Evolutionary conservation across 139 green algal genomes (phyloP).

Genomic region (Limnomonas spitsbergensis): DNA sequence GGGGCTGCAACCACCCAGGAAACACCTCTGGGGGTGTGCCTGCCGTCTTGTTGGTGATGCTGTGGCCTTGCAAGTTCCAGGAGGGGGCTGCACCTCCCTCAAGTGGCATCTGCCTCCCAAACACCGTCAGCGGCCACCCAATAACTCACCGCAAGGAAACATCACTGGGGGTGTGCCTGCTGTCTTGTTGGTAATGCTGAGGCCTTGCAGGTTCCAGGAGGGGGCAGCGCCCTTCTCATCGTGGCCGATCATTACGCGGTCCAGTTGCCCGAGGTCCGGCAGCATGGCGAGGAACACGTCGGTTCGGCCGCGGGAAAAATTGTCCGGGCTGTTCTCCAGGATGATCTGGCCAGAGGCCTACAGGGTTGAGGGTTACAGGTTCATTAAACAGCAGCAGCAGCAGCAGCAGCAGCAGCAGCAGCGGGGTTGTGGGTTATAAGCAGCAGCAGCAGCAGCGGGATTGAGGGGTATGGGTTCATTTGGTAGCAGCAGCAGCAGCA

Average conservation of each 20-base stretch:
- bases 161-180: conserved; percentile 16
- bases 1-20: no score
- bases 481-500: no score
- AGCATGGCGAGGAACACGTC: conserved; percentile 34
- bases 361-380: no score
- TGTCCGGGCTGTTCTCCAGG: conserved; percentile 42
- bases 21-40: conserved; percentile 29
- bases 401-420: no score
- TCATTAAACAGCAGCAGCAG: no score
- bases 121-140: no score
- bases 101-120: no score
- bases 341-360: conserved; percentile 7
- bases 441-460: no score
- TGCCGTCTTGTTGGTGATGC: conserved; percentile 34
- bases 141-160: conserved; percentile 46
- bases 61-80: conserved; percentile 41
- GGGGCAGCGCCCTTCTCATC: conserved; percentile 40
- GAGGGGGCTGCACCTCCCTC: conserved; percentile 33
- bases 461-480: no score
- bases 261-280: conserved; percentile 30
- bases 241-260: conserved; percentile 37
- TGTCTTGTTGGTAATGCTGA: conserved; percentile 38
- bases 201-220: conserved; percentile 38
- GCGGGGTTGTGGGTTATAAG: no score
- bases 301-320: conserved; percentile 29